These are phyloP conservation scores for Corchorus olitorius DNA, from an alignment of 345 rosid genomes.

Conservation along the genomic window DNA sequence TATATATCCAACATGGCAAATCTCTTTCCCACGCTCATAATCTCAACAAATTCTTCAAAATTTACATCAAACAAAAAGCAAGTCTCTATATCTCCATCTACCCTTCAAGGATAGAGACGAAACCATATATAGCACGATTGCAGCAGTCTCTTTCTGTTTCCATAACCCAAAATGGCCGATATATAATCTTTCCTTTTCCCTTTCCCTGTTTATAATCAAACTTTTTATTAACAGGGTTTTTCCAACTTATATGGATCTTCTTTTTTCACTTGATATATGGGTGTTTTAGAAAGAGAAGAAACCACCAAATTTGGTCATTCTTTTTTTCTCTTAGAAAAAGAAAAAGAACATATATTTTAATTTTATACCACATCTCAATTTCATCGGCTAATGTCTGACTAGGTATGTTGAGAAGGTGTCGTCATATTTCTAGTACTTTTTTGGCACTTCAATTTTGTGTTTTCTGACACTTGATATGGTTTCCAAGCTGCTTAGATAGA, in stretches of 20 bases:
- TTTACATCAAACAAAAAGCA: background rate
- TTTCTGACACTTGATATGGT: background rate
- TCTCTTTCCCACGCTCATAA: background rate
- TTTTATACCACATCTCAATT: background rate
- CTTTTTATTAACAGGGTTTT: background rate
- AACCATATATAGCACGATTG: background rate
- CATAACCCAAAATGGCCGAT: background rate
- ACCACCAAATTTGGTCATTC: too few species aligned
- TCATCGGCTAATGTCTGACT: too few species aligned
- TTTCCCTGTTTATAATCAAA: background rate
- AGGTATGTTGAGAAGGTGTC: too few species aligned
- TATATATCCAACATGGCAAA: background rate
- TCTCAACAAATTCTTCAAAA: background rate
- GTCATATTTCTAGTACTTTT: background rate
- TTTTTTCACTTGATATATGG: background rate
- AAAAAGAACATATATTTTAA: too few species aligned
- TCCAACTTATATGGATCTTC: background rate
- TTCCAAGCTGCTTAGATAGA: background rate
- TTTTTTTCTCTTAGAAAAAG: too few species aligned
- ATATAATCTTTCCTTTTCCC: background rate
- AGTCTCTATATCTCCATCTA: background rate
- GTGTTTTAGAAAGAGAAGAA: too few species aligned
- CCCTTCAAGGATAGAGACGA: background rate
- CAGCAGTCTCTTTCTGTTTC: slow-evolving; percentile 5
- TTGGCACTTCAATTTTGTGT: background rate